A percentile compares a stretch with the other conserved stretches of the same genome.
phyloP scores from a whole-genome alignment of 2,329 filamentous ascomycete genomes.

The Penicillium nordicum region DNA sequence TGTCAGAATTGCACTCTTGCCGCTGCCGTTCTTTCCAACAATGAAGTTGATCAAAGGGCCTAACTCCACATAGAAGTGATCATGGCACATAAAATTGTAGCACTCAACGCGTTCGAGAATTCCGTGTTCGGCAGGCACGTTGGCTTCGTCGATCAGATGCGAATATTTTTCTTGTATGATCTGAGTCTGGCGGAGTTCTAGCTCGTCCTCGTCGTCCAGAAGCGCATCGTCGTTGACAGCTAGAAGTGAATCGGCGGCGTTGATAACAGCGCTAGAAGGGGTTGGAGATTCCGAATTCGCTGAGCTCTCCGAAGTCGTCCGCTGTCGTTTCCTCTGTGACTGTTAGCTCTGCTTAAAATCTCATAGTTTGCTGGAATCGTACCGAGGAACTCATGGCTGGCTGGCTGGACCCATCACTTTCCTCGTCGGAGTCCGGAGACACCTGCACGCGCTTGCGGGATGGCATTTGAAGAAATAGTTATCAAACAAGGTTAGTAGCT shows the following conservation, averaged over 20 bases:
- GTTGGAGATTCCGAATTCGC: slow-evolving; percentile 10
- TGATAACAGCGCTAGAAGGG: slow-evolving; percentile 16
- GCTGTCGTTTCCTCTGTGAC: slow-evolving; percentile 42
- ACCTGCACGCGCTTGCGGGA: slow-evolving; percentile 41
- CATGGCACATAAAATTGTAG: slow-evolving; percentile 95
- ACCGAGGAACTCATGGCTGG: slow-evolving; percentile 30
- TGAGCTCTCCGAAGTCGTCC: slow-evolving; percentile 13
- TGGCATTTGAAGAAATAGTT: slow-evolving; percentile 33
- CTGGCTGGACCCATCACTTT: slow-evolving; percentile 30
- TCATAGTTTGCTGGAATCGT: slow-evolving; percentile 14
- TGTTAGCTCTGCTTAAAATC: neutral
- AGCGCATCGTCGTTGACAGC: slow-evolving; percentile 21
- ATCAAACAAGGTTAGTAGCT: neutral
- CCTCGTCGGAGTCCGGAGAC: slow-evolving; percentile 27
- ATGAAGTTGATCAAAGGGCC: slow-evolving; percentile 97
- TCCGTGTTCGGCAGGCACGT: slow-evolving; percentile 73
- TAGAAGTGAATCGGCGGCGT: slow-evolving; percentile 9
- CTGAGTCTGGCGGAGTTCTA: slow-evolving; percentile 63
- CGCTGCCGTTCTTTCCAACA: slow-evolving; percentile 94
- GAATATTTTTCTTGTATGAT: slow-evolving; percentile 53
- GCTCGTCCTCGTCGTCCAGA: slow-evolving; percentile 36
- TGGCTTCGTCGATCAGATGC: slow-evolving; percentile 56
- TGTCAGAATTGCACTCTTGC: slow-evolving; percentile 93
- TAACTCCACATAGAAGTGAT: slow-evolving; percentile 74
- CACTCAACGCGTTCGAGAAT: slow-evolving; percentile 86